phyloP scores from a whole-genome alignment of 1,139 yeast species.

The Lodderomyces margitis region DNA sequence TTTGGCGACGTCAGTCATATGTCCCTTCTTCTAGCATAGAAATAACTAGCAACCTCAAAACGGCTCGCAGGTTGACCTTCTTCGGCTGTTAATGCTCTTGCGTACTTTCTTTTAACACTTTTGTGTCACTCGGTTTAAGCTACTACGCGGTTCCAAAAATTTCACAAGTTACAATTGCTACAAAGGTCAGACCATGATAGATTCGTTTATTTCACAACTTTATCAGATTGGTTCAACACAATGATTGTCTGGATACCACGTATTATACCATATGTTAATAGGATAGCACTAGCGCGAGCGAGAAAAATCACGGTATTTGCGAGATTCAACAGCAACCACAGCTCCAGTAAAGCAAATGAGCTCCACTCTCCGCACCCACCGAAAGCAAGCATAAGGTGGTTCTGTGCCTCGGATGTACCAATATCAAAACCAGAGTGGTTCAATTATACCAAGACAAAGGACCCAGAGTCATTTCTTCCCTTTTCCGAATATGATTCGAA shows the following conservation, averaged over 20 bases:
- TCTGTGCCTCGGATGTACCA: slow-evolving; percentile 80
- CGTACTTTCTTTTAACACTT: no score
- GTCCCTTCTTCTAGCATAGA: no score
- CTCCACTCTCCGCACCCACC: slow-evolving; percentile 1
- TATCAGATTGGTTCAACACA: neutral
- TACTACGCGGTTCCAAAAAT: neutral
- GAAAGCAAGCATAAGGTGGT: slow-evolving; percentile 52
- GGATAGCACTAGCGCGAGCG: neutral
- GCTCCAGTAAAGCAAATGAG: neutral
- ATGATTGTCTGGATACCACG: neutral
- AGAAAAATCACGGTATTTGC: neutral
- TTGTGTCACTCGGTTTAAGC: neutral
- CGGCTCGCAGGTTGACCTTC: no score
- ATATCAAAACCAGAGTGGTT: slow-evolving; percentile 61
- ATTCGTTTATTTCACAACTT: no score
- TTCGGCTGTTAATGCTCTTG: no score
- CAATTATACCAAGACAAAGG: slow-evolving; percentile 43
- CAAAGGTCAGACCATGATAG: neutral
- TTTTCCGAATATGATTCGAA: slow-evolving; percentile 65
- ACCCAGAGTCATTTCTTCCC: slow-evolving; percentile 65
- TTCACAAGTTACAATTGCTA: slow-evolving; percentile 1
- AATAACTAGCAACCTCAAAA: no score
- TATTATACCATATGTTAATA: neutral
- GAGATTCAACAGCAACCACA: neutral
- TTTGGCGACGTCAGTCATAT: no score